Percentiles rank a stretch among this genome's conserved stretches.
phyloP scores from a whole-genome alignment of 352 stramenopile species.

The Globisporangium cylindrosporum region DNA sequence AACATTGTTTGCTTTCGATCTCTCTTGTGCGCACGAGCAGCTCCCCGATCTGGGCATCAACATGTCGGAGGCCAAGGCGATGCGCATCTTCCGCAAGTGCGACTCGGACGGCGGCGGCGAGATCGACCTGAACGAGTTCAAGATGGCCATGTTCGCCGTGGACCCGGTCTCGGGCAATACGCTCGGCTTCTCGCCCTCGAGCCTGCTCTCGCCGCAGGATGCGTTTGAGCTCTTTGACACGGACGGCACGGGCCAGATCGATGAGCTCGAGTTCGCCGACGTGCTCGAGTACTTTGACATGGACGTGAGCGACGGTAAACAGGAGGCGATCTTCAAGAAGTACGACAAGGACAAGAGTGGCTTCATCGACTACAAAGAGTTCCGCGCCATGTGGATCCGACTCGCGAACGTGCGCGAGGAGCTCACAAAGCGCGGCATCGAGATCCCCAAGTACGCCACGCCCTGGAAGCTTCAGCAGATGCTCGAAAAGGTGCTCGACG shows the following conservation, averaged over 20 bases:
- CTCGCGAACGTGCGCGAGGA: slow-evolving; percentile 81
- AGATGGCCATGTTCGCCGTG: slow-evolving; percentile 90
- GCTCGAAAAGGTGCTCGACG: slow-evolving; percentile 86
- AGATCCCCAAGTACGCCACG: slow-evolving; percentile 87
- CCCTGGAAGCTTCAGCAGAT: slow-evolving; percentile 75
- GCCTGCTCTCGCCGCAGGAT: slow-evolving; percentile 80
- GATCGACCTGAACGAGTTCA: slow-evolving; percentile 93
- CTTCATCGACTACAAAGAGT: slow-evolving; percentile 93
- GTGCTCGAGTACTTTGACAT: slow-evolving; percentile 93
- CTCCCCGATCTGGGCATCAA: slow-evolving; percentile 85
- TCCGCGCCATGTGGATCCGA: slow-evolving; percentile 90
- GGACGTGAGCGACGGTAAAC: slow-evolving; percentile 85
- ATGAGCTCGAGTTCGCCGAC: slow-evolving; percentile 92
- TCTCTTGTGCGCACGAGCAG: slow-evolving; percentile 26
- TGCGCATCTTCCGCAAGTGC: slow-evolving; percentile 90
- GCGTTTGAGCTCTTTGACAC: slow-evolving; percentile 92
- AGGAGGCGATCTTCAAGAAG: slow-evolving; percentile 91
- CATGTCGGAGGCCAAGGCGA: slow-evolving; percentile 86
- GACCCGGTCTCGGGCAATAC: slow-evolving; percentile 84
- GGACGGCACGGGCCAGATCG: slow-evolving; percentile 86
- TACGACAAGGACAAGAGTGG: slow-evolving; percentile 91
- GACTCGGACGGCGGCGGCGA: slow-evolving; percentile 88
- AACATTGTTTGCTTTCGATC: neutral
- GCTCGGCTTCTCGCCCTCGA: slow-evolving; percentile 80
- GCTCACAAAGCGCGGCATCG: slow-evolving; percentile 82